These are phyloP conservation scores for Cladophialophora immunda DNA, from an alignment of 2,329 filamentous ascomycete genomes.

Conservation along the genomic window DNA sequence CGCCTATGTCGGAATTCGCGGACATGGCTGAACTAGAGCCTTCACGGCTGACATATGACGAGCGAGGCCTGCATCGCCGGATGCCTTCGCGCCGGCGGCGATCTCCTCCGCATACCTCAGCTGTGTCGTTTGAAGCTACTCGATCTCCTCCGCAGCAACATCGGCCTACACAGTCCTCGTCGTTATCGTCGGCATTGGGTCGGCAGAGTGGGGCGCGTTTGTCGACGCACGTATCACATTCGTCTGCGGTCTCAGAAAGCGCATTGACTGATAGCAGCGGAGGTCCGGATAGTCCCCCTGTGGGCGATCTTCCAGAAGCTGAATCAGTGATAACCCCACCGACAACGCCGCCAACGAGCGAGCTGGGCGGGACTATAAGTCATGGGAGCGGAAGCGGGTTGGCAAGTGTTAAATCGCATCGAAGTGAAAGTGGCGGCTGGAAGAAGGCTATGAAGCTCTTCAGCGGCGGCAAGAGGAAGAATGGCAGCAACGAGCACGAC, in stretches of 20 bases:
- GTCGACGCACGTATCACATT: slow-evolving; percentile 46
- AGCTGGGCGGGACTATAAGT: slow-evolving; percentile 42
- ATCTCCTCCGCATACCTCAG: slow-evolving; percentile 43
- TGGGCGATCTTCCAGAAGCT: slow-evolving; percentile 44
- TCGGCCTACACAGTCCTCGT: slow-evolving; percentile 45
- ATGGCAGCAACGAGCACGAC: slow-evolving; percentile 38
- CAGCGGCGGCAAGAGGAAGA: slow-evolving; percentile 41
- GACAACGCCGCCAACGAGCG: slow-evolving; percentile 59
- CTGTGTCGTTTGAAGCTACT: slow-evolving; percentile 35
- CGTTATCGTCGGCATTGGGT: slow-evolving; percentile 46
- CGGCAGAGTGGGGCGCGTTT: slow-evolving; percentile 45
- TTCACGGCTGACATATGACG: slow-evolving; percentile 43
- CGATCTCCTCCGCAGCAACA: slow-evolving; percentile 41
- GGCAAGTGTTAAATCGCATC: slow-evolving; percentile 46
- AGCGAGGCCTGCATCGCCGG: slow-evolving; percentile 32
- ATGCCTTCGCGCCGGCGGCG: slow-evolving; percentile 31
- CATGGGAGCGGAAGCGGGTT: slow-evolving; percentile 21
- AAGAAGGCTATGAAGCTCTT: slow-evolving; percentile 61
- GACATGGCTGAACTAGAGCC: slow-evolving; percentile 48
- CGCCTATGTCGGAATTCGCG: slow-evolving; percentile 51
- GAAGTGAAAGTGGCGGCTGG: slow-evolving; percentile 56
- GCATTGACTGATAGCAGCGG: slow-evolving; percentile 57
- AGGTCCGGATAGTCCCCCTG: slow-evolving; percentile 52
- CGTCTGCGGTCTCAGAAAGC: slow-evolving; percentile 50
- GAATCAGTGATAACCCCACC: slow-evolving; percentile 58